These are phyloP conservation scores for Pseudocercospora fuligena DNA, from an alignment of 2,329 filamentous ascomycete species.

Conservation along the genomic window DNA sequence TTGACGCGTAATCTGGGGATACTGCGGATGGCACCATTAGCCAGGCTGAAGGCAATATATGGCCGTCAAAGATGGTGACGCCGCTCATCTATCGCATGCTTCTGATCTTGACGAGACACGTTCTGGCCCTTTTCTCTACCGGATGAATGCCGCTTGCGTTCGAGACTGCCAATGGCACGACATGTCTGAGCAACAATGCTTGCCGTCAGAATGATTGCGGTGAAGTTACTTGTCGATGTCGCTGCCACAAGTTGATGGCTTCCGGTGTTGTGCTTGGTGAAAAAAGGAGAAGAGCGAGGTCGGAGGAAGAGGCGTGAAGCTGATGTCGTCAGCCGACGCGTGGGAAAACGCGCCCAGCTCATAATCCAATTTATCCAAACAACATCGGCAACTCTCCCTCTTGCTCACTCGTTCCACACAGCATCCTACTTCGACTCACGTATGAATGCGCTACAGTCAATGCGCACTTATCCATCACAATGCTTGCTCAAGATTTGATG, in stretches of 20 bases:
- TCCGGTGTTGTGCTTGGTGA: no score
- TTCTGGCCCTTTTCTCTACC: not conserved
- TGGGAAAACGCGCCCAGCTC: no score
- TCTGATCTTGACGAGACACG: not conserved
- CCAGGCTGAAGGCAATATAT: not conserved
- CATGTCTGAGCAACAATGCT: not conserved
- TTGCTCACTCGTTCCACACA: no score
- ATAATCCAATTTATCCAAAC: no score
- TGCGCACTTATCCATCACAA: no score
- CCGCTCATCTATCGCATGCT: not conserved
- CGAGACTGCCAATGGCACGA: no score
- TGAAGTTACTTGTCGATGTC: not conserved
- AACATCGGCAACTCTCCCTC: no score
- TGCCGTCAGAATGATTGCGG: not conserved
- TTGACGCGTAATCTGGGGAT: not conserved
- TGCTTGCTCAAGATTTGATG: no score
- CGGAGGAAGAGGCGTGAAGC: not conserved
- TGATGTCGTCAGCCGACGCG: not conserved
- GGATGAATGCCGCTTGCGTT: not conserved
- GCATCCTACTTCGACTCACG: no score
- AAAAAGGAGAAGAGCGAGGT: not conserved
- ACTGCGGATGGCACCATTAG: not conserved
- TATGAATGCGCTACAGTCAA: no score
- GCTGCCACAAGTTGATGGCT: not conserved
- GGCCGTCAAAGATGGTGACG: not conserved